Percentiles rank a stretch among this genome's conserved stretches.
These are phyloP conservation scores for Coprinopsis sp. DNA, from an alignment of 768 basidiomycete genomes.

Conservation along the genomic window DNA sequence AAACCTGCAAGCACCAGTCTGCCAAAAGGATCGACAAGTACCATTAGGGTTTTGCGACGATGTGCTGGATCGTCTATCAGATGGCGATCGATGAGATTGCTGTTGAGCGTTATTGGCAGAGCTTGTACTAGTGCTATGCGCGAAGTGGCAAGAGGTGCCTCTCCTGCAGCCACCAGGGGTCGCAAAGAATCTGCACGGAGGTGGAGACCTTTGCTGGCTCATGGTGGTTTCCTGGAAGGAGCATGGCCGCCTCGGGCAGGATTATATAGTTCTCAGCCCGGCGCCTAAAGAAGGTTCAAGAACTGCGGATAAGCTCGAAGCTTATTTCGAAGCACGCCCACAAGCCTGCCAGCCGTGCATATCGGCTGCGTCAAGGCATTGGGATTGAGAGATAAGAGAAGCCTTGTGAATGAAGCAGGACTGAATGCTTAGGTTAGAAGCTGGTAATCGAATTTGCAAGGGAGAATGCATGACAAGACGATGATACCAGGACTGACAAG, in stretches of 20 bases:
- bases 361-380: too few species aligned
- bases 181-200: constrained; percentile 1
- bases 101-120: not conserved
- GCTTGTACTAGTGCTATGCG: not conserved
- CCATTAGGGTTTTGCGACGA: not conserved
- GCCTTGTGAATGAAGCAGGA: too few species aligned
- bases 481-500: too few species aligned
- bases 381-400: not conserved
- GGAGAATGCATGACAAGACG: too few species aligned
- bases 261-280: not conserved
- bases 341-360: too few species aligned
- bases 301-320: not conserved
- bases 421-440: too few species aligned
- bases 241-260: not conserved
- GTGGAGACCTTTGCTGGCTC: not conserved
- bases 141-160: constrained; percentile 2
- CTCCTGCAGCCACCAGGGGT: constrained; percentile 4
- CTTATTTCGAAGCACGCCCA: not conserved
- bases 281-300: constrained; percentile 3
- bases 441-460: too few species aligned
- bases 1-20: not conserved
- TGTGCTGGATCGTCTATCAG: not conserved
- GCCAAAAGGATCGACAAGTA: not conserved
- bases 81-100: not conserved
- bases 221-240: not conserved